These are phyloP conservation scores for Alternaria consortialis DNA, from an alignment of 2,329 filamentous ascomycete genomes.

Conservation along the genomic window DNA sequence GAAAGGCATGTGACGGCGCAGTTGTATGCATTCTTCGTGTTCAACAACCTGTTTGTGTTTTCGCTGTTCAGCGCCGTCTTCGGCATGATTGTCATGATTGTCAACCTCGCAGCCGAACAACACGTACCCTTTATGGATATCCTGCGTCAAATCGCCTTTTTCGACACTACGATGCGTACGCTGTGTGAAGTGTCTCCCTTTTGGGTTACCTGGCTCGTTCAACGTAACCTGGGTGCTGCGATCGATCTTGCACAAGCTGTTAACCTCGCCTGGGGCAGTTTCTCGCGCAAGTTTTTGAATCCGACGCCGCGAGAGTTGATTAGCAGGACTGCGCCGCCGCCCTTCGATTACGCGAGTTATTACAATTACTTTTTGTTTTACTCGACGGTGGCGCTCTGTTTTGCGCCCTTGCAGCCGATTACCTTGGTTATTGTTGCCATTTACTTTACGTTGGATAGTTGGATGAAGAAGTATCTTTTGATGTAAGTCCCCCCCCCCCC, in stretches of 20 bases:
- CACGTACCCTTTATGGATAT: slow-evolving; percentile 69
- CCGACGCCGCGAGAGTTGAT: slow-evolving; percentile 93
- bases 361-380: slow-evolving; percentile 99
- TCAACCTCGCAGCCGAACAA: slow-evolving; percentile 63
- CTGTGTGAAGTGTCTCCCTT: slow-evolving; percentile 86
- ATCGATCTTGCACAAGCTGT: slow-evolving; percentile 91
- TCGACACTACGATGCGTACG: slow-evolving; percentile 71
- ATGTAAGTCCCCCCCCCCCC: slow-evolving; percentile 60
- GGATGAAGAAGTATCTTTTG: slow-evolving; percentile 93
- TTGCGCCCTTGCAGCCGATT: slow-evolving; percentile 84
- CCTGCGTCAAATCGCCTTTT: slow-evolving; percentile 71
- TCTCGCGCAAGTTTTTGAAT: slow-evolving; percentile 81
- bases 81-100: slow-evolving; percentile 73
- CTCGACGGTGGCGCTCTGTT: slow-evolving; percentile 85
- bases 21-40: slow-evolving; percentile 93
- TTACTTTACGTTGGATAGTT: slow-evolving; percentile 88
- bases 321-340: slow-evolving; percentile 87
- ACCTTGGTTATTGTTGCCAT: slow-evolving; percentile 85
- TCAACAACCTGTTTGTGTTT: slow-evolving; percentile 96
- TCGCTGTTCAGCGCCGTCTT: slow-evolving; percentile 88
- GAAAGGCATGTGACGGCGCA: slow-evolving; percentile 91
- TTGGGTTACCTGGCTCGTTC: slow-evolving; percentile 81
- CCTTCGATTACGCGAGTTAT: slow-evolving; percentile 95
- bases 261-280: slow-evolving; percentile 83
- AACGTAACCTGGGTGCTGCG: slow-evolving; percentile 92